A percentile compares a stretch with the other conserved stretches of the same genome.
phyloP scores from a whole-genome alignment of 2,329 filamentous ascomycete genomes.

The Cladophialophora carrionii region DNA sequence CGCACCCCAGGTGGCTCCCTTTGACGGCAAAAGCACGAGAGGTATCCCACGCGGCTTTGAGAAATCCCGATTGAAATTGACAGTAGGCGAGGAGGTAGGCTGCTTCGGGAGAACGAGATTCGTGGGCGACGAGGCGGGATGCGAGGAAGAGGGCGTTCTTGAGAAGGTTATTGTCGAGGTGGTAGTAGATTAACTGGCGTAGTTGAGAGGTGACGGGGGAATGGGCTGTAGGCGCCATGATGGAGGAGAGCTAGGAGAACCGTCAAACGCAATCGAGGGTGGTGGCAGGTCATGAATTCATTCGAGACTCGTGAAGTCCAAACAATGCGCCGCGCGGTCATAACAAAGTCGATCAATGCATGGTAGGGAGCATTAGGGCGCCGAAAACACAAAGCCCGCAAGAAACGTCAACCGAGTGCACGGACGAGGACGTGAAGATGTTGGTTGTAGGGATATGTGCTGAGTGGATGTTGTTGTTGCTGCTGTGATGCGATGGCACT shows the following conservation, averaged over 20 bases:
- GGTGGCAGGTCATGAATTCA: conserved; percentile 23
- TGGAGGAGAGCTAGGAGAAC: conserved; percentile 9
- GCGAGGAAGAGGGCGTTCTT: conserved; percentile 94
- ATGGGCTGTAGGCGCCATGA: conserved; percentile 57
- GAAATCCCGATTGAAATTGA: conserved; percentile 78
- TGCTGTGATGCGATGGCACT: conserved; percentile 10
- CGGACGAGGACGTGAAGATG: conserved; percentile 10
- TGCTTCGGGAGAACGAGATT: conserved; percentile 78
- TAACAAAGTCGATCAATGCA: conserved; percentile 20
- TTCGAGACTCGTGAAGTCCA: conserved; percentile 9
- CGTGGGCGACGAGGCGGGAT: conserved; percentile 80
- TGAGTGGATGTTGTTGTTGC: conserved; percentile 22
- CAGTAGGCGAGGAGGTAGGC: conserved; percentile 82
- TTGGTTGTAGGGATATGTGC: conserved; percentile 11
- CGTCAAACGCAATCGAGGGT: neutral
- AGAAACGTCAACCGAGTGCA: conserved; percentile 2
- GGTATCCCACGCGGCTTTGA: conserved; percentile 82
- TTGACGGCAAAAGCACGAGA: conserved; percentile 72
- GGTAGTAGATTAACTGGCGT: conserved; percentile 68
- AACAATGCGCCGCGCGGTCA: conserved; percentile 27
- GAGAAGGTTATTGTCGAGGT: conserved; percentile 85
- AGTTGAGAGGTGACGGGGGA: conserved; percentile 63
- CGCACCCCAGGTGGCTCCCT: conserved; percentile 79
- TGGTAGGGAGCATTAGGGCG: conserved; percentile 9
- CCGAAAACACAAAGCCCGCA: conserved; percentile 1